Evolutionary conservation across 2,329 filamentous ascomycete species (phyloP), one percentile per base, ranked within the genome.

Genomic region (Fusarium longipes): DNA sequence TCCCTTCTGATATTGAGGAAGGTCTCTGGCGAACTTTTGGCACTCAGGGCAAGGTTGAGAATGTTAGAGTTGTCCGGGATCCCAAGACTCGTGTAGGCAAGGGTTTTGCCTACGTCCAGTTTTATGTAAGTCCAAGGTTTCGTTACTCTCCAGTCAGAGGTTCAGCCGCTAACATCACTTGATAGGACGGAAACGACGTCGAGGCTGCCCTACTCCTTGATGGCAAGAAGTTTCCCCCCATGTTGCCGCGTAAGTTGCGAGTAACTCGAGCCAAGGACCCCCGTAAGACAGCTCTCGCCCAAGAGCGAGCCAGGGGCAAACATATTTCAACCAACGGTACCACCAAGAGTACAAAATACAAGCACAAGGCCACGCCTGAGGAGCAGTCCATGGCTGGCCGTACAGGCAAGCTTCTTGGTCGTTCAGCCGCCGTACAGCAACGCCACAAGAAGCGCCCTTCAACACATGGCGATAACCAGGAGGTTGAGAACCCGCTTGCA

Each of bases 21-120:
- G 96, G 96, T 8, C 85, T 97, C 3, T 97, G 93, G 93, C 86
- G 89, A 43, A 89, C 91, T 20, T 96, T 97, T 74, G 81, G 84
- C 62, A 87, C 91, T 76, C 78, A 85, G 51, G 94, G 95, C 69
- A 91, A 87, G 67, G 92, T 99, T 14, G 95, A 99, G 80, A 97
- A 90, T 75, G 96, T 99, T 33, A 91, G 96, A 32, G 93, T 99
- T 20, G 87, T 97, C 49, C 89, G 96, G 55, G 96, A 99, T 75
- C 84, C 92, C 65, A 91, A 91, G 70, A 99, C 96, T 9, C 88
- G 96, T 48, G 93, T 99, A 29, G 93, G 96, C 74, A 99, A 99
- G 77, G 96, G 96, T 6, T 93, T 99, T 75, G 96, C 96, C 65
- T 99, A 99, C 74, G 95, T 99, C 17, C 96, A 99, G 76, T 99